Evolutionary conservation across 106 monocot species (phyloP), one percentile per base, ranked within the genome.

Genomic region (Cymbidium sinense): DNA sequence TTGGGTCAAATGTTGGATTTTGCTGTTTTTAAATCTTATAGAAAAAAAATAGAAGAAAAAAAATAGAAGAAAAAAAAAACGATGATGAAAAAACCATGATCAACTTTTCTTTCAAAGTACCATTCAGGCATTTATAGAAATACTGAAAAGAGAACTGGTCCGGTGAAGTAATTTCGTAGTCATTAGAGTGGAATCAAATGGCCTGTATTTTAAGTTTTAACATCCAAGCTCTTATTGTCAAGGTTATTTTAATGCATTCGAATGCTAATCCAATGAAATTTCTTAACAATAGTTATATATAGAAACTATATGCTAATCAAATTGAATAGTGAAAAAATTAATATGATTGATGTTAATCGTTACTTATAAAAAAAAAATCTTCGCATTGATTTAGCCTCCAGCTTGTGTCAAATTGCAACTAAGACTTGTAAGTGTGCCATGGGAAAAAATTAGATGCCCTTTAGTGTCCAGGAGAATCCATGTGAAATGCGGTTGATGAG

Each of bases 1-100:
- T 62, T 62, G 61, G 61, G 25, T 62, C 61, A 62, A 62, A 62
- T 62, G 61, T 15, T 62, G 61, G 27, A 11, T 62, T 62, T 62
- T 62, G 27, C 7, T 62, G 61, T 62, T 62, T n/a, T 25, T 6
- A 28, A 33, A 13, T 67, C 8, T 31, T 67, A 67, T 67, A 17
- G 21, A 67, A 21, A 67, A 12, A 31, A 30, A 30, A 33, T 2
- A n/a, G n/a, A n/a, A n/a, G n/a, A n/a, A n/a, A n/a, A n/a, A n/a
- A n/a, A n/a, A n/a, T n/a, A n/a, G n/a, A n/a, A n/a, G n/a, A n/a
- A n/a, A n/a, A n/a, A n/a, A n/a, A n/a, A n/a, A n/a, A n/a, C n/a
- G n/a, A n/a, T n/a, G n/a, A n/a, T n/a, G n/a, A n/a, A n/a, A n/a
- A 31, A 67, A 31, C 27, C 61, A 25, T 25, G 61, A 1, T 33